These are phyloP conservation scores for Gracilaria gracilis DNA, from an alignment of 23 red algal genomes.

Conservation along the genomic window DNA sequence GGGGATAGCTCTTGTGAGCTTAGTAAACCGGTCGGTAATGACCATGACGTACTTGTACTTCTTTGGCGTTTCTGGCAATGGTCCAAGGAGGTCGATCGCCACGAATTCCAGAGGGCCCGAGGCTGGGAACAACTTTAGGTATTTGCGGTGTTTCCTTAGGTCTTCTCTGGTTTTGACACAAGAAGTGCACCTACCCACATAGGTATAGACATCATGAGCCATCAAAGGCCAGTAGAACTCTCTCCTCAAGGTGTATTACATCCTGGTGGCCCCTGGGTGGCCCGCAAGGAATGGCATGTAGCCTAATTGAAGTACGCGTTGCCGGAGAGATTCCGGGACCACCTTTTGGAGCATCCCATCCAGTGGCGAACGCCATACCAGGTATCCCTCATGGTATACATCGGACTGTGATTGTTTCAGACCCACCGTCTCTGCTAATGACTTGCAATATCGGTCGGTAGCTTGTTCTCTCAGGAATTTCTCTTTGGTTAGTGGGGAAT, in stretches of 20 bases:
- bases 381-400: neutral
- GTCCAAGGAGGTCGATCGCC: conserved; percentile 39
- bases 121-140: conserved; percentile 42
- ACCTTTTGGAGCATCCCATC: conserved; percentile 8
- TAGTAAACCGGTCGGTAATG: conserved; percentile 43
- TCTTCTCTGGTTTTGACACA: neutral
- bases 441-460: neutral
- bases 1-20: neutral
- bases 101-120: conserved; percentile 27
- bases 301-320: neutral
- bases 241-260: neutral
- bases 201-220: conserved; percentile 19
- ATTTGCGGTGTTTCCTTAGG: conserved; percentile 15
- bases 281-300: neutral
- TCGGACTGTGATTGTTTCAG: neutral
- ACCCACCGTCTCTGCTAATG: too few species aligned
- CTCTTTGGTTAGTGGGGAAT: neutral
- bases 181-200: neutral
- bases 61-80: neutral
- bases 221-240: conserved; percentile 39
- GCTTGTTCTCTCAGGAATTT: conserved; percentile 9
- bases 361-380: neutral
- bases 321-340: conserved; percentile 18
- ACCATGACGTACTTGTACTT: conserved; percentile 26
- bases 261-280: conserved; percentile 5